Conservation (phyloP, 169 alveolate species). For the Plasmodium falciparum region DNA sequence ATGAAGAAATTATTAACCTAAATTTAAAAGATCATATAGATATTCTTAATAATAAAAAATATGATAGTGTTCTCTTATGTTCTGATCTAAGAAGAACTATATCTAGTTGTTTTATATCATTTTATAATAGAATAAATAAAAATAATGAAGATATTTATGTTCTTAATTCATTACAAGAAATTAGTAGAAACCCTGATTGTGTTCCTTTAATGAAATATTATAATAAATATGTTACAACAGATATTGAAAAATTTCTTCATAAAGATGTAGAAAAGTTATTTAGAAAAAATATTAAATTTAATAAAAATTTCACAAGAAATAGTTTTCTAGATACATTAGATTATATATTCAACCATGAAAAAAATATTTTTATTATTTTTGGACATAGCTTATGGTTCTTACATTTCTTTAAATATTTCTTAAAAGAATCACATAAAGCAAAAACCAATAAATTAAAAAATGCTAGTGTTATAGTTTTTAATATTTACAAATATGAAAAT, state of each 20-base stretch:
- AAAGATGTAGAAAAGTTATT: conserved; percentile 34
- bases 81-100: conserved; percentile 75
- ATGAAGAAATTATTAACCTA: conserved; percentile 9
- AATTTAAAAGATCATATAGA: conserved; percentile 48
- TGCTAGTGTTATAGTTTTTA: conserved; percentile 44
- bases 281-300: conserved; percentile 19
- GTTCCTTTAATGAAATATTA: conserved; percentile 19
- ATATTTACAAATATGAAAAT: conserved; percentile 14
- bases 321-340: conserved; percentile 45
- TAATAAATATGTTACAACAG: conserved; percentile 39
- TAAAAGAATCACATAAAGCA: conserved; percentile 34
- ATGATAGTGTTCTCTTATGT: conserved; percentile 36
- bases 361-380: conserved; percentile 51
- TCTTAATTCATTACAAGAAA: conserved; percentile 66
- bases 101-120: conserved; percentile 53
- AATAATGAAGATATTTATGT: conserved; percentile 13
- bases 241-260: conserved; percentile 17
- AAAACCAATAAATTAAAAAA: conserved; percentile 54
- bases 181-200: conserved; percentile 69
- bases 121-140: conserved; percentile 40
- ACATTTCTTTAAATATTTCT: conserved; percentile 21
- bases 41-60: conserved; percentile 38
- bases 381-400: conserved; percentile 70
- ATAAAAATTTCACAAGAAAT: not conserved
- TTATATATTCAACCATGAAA: conserved; percentile 21